Evolutionary conservation across 371 early-diverging fungal species (phyloP), one percentile per base, ranked within the genome.

Genomic region (Smittium mucronatum): DNA sequence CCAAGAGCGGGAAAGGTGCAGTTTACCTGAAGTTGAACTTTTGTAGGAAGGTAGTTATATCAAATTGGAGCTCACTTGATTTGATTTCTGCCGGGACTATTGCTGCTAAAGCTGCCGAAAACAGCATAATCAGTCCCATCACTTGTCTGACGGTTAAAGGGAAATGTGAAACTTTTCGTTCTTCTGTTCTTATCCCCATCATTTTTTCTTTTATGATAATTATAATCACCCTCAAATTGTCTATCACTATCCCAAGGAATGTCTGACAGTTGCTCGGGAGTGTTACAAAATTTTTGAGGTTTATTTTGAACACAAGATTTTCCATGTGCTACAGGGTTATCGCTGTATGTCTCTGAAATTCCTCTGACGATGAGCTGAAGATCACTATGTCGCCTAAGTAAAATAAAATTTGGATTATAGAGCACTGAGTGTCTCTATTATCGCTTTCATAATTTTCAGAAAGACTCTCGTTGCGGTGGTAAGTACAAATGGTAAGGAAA

Each of bases 401-500:
- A 32, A 76, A 76, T 11, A 69, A 72, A 16, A 80, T 60, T 21
- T 79, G 71, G 34, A 74, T 73, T 1, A 76, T 80, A 74, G 70
- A 2, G 57, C 65, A 26, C 78, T 70, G 25, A 74, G 70, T 60
- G 80, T 78, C 34, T 69, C 70, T 31, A 81, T 59, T 0, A 76
- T 70, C 0, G 78, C 73, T 28, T 74, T 73, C 21, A 81, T 72
- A n/a, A 80, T 69, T 60, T 75, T 76, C 11, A 81, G 80, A 63
- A 82, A 83, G 21, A 77, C 76, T 11, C 70, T 70, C 5, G 82
- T 81, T 0, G 77, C 75, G n/a, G 78, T 74, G 0, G 80, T 76
- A 0, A 82, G 75, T 2, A 80, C 84, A 68, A 84, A 84, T 1
- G 81, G 75, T 30, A 77, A 65, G 0, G 78, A 75, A 1, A 70